Evolutionary conservation across 2,329 filamentous ascomycete genomes (phyloP), one percentile per base, ranked within the genome.

Genomic region (Myriangium duriaei): DNA sequence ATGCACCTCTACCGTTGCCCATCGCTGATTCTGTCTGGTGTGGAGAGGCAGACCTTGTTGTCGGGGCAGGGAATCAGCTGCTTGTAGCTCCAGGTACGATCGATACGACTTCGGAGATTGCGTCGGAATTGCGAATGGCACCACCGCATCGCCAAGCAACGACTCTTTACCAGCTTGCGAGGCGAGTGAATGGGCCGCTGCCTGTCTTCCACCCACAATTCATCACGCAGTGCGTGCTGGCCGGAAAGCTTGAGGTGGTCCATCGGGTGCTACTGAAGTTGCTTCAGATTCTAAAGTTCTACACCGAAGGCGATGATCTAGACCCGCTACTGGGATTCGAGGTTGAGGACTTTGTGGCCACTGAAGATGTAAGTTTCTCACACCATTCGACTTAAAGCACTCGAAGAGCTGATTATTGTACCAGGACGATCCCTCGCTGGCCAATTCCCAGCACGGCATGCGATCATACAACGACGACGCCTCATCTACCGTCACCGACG

Each of bases 11-110:
- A 10, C 83, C 86, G 17, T 84, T 94, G 56, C 82, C 85, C 0
- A 93, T 95, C 35, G 87, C 86, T 2, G 87, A 95, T 55, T 92
- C 86, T 1, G 84, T 84, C 11, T 98, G 91, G 91, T 65, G 95
- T 10, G 76, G 78, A 17, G 79, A 82, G 50, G 88, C 87, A 1
- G 78, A 87, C 50, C 69, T 98, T 10, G 79, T 93, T 4, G 78
- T 96, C 40, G 87, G 86, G 1, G 77, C 86, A 5, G 91, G 91
- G 1, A 94, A 94, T 53, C 87, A 95, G 53, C 67, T 98, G 10
- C 87, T 94, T 55, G 69, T 93, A 5, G 79, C 87, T 52, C 81
- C 84, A 49, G 76, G 87, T 42, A 67, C 74, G n/a, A 74, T 93
- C 15, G 71, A 79, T 39, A 65, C 73, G 4, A 69, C 71, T 0